Evolutionary conservation across 495 filamentous ascomycete genomes (phyloP).

Genomic region (Recurvomyces mirabilis): DNA sequence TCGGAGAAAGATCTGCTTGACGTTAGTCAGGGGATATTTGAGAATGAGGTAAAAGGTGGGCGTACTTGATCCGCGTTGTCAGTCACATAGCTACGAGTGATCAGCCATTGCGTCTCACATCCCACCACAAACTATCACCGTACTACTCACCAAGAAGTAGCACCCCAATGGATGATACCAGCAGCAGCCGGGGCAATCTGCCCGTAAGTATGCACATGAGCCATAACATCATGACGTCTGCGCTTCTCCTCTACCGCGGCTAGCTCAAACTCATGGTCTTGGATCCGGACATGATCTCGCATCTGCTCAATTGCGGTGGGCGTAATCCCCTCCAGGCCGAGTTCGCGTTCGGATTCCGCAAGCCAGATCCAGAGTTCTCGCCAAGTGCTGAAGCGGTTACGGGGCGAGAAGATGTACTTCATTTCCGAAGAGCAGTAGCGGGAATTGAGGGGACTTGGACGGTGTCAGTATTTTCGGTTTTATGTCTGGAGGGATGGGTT

Average conservation of each 20-base stretch:
- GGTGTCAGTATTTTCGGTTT: conserved; percentile 5
- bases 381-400: conserved; percentile 34
- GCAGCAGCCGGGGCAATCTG: conserved; percentile 67
- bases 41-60: not conserved
- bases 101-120: not conserved
- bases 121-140: not conserved
- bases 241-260: conserved; percentile 71
- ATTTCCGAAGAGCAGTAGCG: conserved; percentile 32
- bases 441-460: conserved; percentile 30
- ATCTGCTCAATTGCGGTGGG: conserved; percentile 29
- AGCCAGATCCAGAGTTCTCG: conserved; percentile 35
- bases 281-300: conserved; percentile 56
- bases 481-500: not conserved
- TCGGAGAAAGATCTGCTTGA: conserved; percentile 53
- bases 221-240: conserved; percentile 47
- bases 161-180: conserved; percentile 77
- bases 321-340: conserved; percentile 22
- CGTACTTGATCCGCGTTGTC: conserved; percentile 69
- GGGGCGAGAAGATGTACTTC: conserved; percentile 33
- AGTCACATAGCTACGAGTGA: conserved; percentile 34
- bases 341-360: conserved; percentile 28
- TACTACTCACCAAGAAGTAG: conserved; percentile 35
- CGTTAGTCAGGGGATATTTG: conserved; percentile 3
- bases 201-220: conserved; percentile 64
- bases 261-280: conserved; percentile 68